Evolutionary conservation across 2,329 filamentous ascomycete genomes (phyloP).

Genomic region (Monilinia fructigena): DNA sequence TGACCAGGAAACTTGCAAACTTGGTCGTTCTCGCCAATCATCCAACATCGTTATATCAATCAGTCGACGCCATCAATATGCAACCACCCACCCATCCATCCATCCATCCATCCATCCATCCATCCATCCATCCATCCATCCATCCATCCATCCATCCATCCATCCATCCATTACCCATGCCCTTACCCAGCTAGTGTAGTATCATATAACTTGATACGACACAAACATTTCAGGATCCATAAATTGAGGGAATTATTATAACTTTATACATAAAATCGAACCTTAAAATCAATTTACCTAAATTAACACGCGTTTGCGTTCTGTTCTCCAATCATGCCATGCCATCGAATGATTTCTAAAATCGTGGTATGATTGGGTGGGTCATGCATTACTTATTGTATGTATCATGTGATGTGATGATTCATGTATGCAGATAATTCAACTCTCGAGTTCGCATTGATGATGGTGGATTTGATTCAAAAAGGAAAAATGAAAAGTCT

Average conservation of each 20-base stretch:
- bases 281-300: not conserved
- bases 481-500: not conserved
- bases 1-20: not conserved
- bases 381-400: not conserved
- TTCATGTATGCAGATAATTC: too few relatives aligned
- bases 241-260: slow-evolving; percentile 7
- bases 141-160: not conserved
- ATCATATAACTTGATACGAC: too few relatives aligned
- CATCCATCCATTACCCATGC: not conserved
- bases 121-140: not conserved
- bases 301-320: not conserved
- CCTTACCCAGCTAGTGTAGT: too few relatives aligned
- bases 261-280: not conserved
- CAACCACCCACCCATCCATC: not conserved
- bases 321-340: slow-evolving; percentile 3
- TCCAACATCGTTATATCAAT: not conserved
- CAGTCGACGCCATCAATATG: not conserved
- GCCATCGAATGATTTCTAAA: slow-evolving; percentile 1
- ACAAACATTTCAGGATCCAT: not conserved
- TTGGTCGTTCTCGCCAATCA: not conserved
- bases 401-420: not conserved
- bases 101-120: not conserved
- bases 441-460: not conserved
- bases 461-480: not conserved
- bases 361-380: slow-evolving; percentile 13